Percentiles rank a stretch among this genome's conserved stretches.
phyloP scores from a whole-genome alignment of 1,284 basidiomycete species.

The Ganoderma meredithae region DNA sequence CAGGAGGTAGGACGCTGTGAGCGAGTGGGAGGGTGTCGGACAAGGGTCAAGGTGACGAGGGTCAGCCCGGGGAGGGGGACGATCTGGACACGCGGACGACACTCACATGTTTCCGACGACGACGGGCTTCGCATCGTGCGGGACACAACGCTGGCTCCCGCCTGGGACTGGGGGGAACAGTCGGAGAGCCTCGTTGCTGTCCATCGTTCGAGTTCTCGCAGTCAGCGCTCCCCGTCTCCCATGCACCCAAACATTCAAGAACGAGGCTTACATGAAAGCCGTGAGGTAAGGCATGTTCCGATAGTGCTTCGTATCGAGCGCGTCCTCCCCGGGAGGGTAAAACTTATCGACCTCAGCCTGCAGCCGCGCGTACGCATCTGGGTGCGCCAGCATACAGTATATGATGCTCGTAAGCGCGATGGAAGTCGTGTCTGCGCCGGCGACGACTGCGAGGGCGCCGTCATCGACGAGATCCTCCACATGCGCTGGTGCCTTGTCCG shows the following conservation, averaged over 20 bases:
- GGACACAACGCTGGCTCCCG: conserved; percentile 56
- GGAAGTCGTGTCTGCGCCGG: conserved; percentile 44
- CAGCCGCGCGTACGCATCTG: conserved; percentile 31
- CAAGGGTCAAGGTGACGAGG: no score
- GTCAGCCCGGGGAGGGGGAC: conserved; percentile 5
- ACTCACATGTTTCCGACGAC: conserved; percentile 8
- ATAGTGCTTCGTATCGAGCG: conserved; percentile 33
- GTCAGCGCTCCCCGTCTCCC: neutral
- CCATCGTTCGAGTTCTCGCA: neutral
- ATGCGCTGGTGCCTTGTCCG: conserved; percentile 17
- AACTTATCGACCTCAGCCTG: conserved; percentile 40
- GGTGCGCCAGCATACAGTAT: conserved; percentile 33
- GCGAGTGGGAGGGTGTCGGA: no score
- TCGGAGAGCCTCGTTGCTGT: conserved; percentile 65
- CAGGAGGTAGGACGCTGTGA: conserved; percentile 9
- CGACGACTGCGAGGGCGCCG: conserved; percentile 31
- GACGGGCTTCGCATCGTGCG: neutral
- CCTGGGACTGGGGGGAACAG: conserved; percentile 61
- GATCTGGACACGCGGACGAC: conserved; percentile 17
- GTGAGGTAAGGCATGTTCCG: conserved; percentile 41
- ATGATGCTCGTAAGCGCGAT: conserved; percentile 34
- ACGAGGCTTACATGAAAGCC: conserved; percentile 22
- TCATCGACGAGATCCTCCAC: conserved; percentile 25
- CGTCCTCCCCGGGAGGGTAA: conserved; percentile 37
- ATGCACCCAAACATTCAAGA: neutral